Conservation (phyloP, 2,329 filamentous ascomycete species). For the Trichoderma pleuroti region DNA sequence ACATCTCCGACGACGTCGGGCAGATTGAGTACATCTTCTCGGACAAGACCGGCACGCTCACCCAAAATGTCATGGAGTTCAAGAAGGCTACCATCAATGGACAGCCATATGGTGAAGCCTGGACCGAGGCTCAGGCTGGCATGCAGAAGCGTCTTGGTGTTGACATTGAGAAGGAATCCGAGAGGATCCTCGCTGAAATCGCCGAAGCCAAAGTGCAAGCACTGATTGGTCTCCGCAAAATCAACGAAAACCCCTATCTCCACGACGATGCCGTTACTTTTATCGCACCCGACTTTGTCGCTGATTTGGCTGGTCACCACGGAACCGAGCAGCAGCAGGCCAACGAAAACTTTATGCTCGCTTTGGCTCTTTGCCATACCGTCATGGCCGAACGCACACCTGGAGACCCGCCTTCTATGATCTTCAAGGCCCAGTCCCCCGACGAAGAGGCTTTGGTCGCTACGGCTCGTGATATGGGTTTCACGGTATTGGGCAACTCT, state of each 20-base stretch:
- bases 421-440: conserved; percentile 96
- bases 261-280: conserved; percentile 89
- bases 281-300: conserved; percentile 82
- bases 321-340: conserved; percentile 73
- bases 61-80: conserved; percentile 99
- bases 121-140: conserved; percentile 92
- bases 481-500: conserved; percentile 80
- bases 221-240: conserved; percentile 65
- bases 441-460: conserved; percentile 93
- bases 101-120: conserved; percentile 94
- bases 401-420: conserved; percentile 84
- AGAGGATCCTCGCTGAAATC: conserved; percentile 71
- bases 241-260: conserved; percentile 88
- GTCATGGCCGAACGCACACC: conserved; percentile 88
- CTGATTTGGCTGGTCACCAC: conserved; percentile 74
- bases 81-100: conserved; percentile 97
- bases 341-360: conserved; percentile 89
- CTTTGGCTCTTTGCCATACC: conserved; percentile 90
- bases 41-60: conserved; percentile 94
- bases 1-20: conserved; percentile 95
- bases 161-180: conserved; percentile 77
- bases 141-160: conserved; percentile 91
- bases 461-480: conserved; percentile 92
- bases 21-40: conserved; percentile 99
- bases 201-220: conserved; percentile 71